Evolutionary conservation across 2,329 filamentous ascomycete species (phyloP).

Genomic region (Penicillium sp.): DNA sequence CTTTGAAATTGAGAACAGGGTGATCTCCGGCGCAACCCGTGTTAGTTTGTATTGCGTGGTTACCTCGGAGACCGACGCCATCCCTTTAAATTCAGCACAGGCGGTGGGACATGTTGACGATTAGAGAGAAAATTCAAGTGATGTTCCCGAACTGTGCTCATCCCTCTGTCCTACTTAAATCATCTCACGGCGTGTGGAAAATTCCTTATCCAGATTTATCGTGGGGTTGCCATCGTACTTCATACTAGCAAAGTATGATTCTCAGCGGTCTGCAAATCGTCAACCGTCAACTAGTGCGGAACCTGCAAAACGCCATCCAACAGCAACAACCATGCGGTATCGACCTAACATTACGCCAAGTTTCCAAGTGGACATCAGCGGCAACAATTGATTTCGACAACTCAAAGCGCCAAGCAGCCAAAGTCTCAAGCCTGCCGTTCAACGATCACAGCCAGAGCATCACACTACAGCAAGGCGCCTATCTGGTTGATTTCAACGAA

Average conservation of each 20-base stretch:
- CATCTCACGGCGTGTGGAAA: too few relatives aligned
- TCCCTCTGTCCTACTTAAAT: too few relatives aligned
- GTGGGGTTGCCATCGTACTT: too few relatives aligned
- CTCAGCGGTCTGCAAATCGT: conserved; percentile 28
- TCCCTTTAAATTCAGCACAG: neutral
- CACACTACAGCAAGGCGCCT: conserved; percentile 39
- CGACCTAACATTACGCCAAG: conserved; percentile 37
- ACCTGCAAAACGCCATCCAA: conserved; percentile 24
- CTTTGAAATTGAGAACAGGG: too few relatives aligned
- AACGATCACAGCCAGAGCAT: conserved; percentile 21
- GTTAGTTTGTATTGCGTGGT: neutral
- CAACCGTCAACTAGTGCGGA: conserved; percentile 29
- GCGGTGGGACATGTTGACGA: neutral
- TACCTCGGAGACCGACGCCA: neutral
- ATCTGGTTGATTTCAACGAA: conserved; percentile 49
- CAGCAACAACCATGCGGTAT: conserved; percentile 43
- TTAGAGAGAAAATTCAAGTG: neutral
- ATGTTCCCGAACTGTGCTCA: too few relatives aligned
- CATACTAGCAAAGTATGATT: conserved; percentile 17
- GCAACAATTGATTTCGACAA: conserved; percentile 42
- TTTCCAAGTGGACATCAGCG: conserved; percentile 38
- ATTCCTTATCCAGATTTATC: too few relatives aligned
- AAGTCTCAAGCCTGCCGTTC: conserved; percentile 28
- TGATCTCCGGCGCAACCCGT: too few relatives aligned
- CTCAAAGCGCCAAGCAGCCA: conserved; percentile 33